Evolutionary conservation across 2,329 filamentous ascomycete species (phyloP), one percentile per base, ranked within the genome.

Genomic region (Didymosphaeria variabile): DNA sequence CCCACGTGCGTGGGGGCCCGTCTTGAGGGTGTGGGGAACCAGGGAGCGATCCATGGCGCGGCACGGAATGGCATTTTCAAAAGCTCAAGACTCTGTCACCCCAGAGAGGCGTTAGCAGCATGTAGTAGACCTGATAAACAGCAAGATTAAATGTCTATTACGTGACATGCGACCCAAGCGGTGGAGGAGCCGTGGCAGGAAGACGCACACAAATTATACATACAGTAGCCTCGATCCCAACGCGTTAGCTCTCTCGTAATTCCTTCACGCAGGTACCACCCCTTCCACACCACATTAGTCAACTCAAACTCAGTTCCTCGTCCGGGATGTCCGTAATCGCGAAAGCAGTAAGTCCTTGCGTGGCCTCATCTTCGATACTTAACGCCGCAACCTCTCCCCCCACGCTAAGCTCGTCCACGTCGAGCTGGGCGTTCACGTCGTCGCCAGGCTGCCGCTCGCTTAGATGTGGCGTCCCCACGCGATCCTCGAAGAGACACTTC

Each of bases 401-500:
- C 50, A 64, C 55, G 19, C 57, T 53, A 32, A 67, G 50, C 19
- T 60, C 62, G 38, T 64, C 67, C 19, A 62, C 46, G 5, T 44
- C 45, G 19, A 57, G 46, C 23, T 63, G 55, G 17, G 55, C 40
- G 19, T 45, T 32, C 19, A 62, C 42, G 36, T 70, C 64, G 15
- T 70, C 67, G 9, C 66, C 69, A 7, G 59, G 52, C 7, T 62
- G 57, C 36, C 70, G 32, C 50, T 71, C 67, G 57, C 72, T 71
- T 32, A 64, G 58, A 56, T 74, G 72, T 26, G 65, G 64, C 7
- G 70, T 74, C 7, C 67, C 70, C 15, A 59, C 64, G 31, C 57
- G 57, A 34, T 67, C 68, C 46, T 70, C 67, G 12, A 62, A 42
- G 19, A 64, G 51, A 31, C 42, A 65, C 42, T 67, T 63, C 21